Percentiles rank a stretch among this genome's conserved stretches.
Conservation (phyloP, 495 filamentous ascomycete species). For the Darksidea phi region DNA sequence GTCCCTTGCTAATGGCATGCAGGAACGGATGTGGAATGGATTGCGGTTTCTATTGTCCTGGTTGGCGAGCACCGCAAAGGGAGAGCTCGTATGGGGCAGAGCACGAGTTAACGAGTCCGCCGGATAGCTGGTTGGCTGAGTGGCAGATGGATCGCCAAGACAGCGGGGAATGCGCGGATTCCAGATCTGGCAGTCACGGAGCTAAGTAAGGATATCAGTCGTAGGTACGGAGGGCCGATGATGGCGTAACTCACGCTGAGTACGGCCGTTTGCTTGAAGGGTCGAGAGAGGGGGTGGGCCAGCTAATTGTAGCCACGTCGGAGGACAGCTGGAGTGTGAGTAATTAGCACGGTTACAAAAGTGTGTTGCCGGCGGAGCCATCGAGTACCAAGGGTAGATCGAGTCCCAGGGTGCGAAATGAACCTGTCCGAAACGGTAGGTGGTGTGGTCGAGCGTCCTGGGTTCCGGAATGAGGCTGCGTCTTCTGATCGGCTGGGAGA, state of each 20-base stretch:
- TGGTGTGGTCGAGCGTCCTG: too few species aligned
- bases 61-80: conserved; percentile 31
- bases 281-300: neutral
- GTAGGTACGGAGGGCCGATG: neutral
- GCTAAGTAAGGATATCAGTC: conserved; percentile 28
- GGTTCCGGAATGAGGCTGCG: neutral
- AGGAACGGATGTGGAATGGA: conserved; percentile 38
- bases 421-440: too few species aligned
- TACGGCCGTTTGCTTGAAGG: conserved; percentile 9
- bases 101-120: conserved; percentile 48
- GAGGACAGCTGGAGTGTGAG: too few species aligned
- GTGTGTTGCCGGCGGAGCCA: too few species aligned
- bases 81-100: conserved; percentile 39
- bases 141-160: conserved; percentile 32
- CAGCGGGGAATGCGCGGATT: conserved; percentile 33
- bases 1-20: conserved; percentile 38
- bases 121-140: conserved; percentile 15
- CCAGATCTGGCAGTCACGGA: conserved; percentile 31
- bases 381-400: too few species aligned
- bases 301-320: too few species aligned
- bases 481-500: neutral
- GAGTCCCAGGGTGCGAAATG: too few species aligned
- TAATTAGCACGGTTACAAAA: too few species aligned
- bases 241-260: conserved; percentile 6
- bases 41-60: conserved; percentile 29